phyloP scores from a whole-genome alignment of 306 rosid species.

The Vigna hirtella region DNA sequence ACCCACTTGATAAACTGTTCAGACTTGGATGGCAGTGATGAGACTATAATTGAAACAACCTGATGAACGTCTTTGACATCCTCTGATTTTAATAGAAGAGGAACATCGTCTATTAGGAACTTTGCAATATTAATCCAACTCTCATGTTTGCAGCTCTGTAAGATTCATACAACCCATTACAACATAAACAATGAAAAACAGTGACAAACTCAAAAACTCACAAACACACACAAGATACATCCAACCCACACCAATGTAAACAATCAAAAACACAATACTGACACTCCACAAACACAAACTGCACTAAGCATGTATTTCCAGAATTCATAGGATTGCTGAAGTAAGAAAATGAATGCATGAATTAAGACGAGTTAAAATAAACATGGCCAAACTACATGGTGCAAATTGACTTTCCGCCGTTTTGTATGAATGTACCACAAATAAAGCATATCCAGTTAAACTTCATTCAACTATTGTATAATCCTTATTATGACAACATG shows the following conservation, averaged over 20 bases:
- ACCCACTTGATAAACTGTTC: slow-evolving; percentile 91
- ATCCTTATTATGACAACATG: background rate
- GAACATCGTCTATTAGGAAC: slow-evolving; percentile 80
- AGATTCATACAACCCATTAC: slow-evolving; percentile 37
- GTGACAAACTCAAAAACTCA: background rate
- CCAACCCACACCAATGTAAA: slow-evolving; percentile 30
- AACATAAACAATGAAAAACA: slow-evolving; percentile 33
- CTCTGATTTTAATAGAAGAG: slow-evolving; percentile 74
- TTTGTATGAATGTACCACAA: background rate
- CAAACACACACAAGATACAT: slow-evolving; percentile 1
- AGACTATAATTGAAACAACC: slow-evolving; percentile 64
- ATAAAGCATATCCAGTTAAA: background rate
- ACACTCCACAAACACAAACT: background rate
- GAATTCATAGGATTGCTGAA: slow-evolving; percentile 9
- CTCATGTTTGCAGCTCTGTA: slow-evolving; percentile 98
- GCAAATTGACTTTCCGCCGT: slow-evolving; percentile 2
- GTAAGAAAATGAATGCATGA: background rate
- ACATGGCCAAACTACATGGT: background rate
- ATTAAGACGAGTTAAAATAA: background rate
- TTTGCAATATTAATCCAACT: slow-evolving; percentile 84
- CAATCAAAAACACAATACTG: slow-evolving; percentile 24
- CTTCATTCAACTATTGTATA: background rate
- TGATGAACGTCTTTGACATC: slow-evolving; percentile 62
- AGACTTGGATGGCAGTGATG: slow-evolving; percentile 82
- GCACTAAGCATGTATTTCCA: background rate